Evolutionary conservation across 768 basidiomycete genomes (phyloP), one percentile per base, ranked within the genome.

Genomic region (Mycena pura): DNA sequence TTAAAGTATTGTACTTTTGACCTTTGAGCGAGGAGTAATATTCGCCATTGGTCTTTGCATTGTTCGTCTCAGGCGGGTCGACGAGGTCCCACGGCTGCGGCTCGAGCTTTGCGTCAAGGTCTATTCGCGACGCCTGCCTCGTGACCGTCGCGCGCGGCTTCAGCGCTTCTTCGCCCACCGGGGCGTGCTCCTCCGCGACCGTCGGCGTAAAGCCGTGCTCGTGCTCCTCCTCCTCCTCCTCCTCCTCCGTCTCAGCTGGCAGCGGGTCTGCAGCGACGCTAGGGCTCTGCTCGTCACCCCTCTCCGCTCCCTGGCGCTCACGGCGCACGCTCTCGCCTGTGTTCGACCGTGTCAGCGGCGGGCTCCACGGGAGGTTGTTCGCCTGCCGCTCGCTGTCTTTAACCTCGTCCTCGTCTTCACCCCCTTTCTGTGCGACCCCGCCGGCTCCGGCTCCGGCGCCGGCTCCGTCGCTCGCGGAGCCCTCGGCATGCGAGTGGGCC

Each of bases 41-140:
- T 22, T 80, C 75, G 25, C 65, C 68, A 64, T 67, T 75, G 63
- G 69, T 61, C 57, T 73, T 63, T 32, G 75, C 81, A n/a, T n/a
- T n/a, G 60, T 79, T 79, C 22, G 76, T 76, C 32, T 76, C 69
- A 5, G 84, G 83, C 13, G 84, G 84, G 39, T 80, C 78, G 22
- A 84, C 71, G 44, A 82, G 75, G 39, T 90, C 89, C 91, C 91
- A 92, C 15, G 85, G 85, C 63, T 85, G 85, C 40, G 89, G 85
- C 28, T 87, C 83, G 17, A 79, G 70, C 62, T 81, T 82, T 51
- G 83, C 72, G 68, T 84, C 78, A 63, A 85, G 73, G 44, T 78
- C 79, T 50, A 87, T 77, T 72, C 83, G 82, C 32, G 81, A 78
- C 36, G 73, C 69, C 52, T 77, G 74, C 36, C 75, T 58, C 58